Base-by-base conservation (phyloP, 768 basidiomycete species). In the Lanmaoa pseudosensibilis region DNA sequence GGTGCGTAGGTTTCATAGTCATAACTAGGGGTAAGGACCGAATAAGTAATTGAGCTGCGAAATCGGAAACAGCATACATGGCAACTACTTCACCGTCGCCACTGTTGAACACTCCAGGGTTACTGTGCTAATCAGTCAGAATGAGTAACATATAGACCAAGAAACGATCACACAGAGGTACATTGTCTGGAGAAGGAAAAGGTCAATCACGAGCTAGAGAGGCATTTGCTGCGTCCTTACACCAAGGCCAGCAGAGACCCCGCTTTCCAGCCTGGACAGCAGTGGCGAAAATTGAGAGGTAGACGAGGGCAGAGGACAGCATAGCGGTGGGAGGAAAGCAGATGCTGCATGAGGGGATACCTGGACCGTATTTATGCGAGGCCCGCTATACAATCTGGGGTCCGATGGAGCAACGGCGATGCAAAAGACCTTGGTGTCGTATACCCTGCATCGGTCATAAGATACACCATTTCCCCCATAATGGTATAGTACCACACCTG, bases 161-260 rank as follows among this genome's bases (percentile, higher is more conserved):
- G 32, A 33, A 34, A 32, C 1, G 8, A 30, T 46, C 72, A 30
- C 43, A 74, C 73, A 76, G 67, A 9, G 69, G 30, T 27, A 21
- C 12, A 46, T 75, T 72, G 34, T 56, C 72, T 73, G 45, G 41
- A 32, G 49, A 32, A 46, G 9, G 3, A 34, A 55, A n/a, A 6
- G 12, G 39, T 64, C 41, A 64, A 18, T 23, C 2, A 39, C 1
- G 7, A 30, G 4, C 2, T 2, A 1, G 4, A 27, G 8, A 46
- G 9, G 16, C 2, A 13, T 16, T 25, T 3, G 8, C 18, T 43
- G 15, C 0, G 4, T 45, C 2, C 65, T 55, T 55, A 73, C 72
- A 76, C 58, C 58, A 76, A 19, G 75, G 61, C 75, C 75, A 76
- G 50, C 59, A 60, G 19, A 76, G 66, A 41, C 75, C 75, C n/a